phyloP scores from a whole-genome alignment of 2,329 filamentous ascomycete species.

The Penicillium sp. region DNA sequence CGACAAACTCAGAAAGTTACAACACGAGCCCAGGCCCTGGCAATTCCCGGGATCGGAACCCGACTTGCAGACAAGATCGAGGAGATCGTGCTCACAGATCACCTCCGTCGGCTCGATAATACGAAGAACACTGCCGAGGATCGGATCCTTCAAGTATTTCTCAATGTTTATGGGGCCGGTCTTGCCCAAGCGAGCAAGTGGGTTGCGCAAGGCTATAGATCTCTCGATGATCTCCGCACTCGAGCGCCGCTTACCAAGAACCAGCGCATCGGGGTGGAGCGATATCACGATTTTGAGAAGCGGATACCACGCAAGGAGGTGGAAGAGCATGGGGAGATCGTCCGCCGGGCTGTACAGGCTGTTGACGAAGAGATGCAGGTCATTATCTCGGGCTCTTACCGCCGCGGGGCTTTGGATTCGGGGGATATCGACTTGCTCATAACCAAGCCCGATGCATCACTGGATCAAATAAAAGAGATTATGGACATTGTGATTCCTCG shows the following conservation, averaged over 20 bases:
- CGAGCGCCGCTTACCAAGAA: conserved; percentile 61
- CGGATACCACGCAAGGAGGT: conserved; percentile 77
- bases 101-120: conserved; percentile 66
- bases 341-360: conserved; percentile 53
- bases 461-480: conserved; percentile 57
- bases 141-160: conserved; percentile 61
- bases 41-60: conserved; percentile 63
- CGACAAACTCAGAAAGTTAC: conserved; percentile 59
- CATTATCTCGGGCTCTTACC: conserved; percentile 78
- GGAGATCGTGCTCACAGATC: conserved; percentile 73
- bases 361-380: conserved; percentile 63
- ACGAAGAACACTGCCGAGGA: conserved; percentile 63
- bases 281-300: conserved; percentile 70
- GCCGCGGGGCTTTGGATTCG: conserved; percentile 67
- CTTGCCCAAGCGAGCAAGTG: conserved; percentile 65
- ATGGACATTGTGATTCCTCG: conserved; percentile 58
- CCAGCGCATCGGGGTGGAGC: conserved; percentile 71
- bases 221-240: conserved; percentile 63
- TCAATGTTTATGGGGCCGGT: conserved; percentile 75
- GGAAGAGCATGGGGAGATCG: conserved; percentile 59
- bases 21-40: conserved; percentile 64
- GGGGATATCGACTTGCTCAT: conserved; percentile 84
- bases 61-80: conserved; percentile 80
- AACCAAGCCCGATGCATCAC: conserved; percentile 59
- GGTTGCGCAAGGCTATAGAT: conserved; percentile 68